A percentile compares a stretch with the other conserved stretches of the same genome.
Evolutionary conservation across 257 asterid genomes (phyloP).

Genomic region (Petrea volubilis): DNA sequence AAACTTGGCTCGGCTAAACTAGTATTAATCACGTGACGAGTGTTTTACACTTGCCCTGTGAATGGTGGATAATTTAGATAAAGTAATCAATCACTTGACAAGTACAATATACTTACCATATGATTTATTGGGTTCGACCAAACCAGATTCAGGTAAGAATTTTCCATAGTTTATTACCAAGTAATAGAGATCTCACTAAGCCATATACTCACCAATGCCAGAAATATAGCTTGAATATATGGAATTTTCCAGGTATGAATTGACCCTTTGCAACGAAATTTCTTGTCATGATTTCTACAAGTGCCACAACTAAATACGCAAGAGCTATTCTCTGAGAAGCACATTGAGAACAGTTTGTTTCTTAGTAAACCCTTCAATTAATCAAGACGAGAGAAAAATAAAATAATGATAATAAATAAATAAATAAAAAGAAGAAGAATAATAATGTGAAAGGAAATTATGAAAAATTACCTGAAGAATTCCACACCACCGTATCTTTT

Average conservation of each 20-base stretch:
- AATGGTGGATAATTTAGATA: too few species aligned
- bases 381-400: too few species aligned
- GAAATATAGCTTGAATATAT: conserved; percentile 53
- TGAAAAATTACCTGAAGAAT: conserved; percentile 69
- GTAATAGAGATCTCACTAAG: neutral
- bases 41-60: too few species aligned
- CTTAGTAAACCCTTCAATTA: conserved; percentile 2
- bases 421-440: too few species aligned
- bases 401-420: too few species aligned
- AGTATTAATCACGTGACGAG: too few species aligned
- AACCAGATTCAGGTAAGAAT: too few species aligned
- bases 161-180: neutral
- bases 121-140: too few species aligned
- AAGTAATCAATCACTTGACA: too few species aligned
- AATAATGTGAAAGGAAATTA: neutral
- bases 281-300: conserved; percentile 53
- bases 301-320: conserved; percentile 67
- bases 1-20: too few species aligned
- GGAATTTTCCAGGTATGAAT: conserved; percentile 39
- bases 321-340: conserved; percentile 68
- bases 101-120: too few species aligned
- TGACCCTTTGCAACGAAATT: conserved; percentile 29
- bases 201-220: conserved; percentile 65
- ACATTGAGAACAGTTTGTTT: conserved; percentile 3
- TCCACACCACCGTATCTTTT: conserved; percentile 74